These are phyloP conservation scores for Coleophoma eucalyptorum DNA, from an alignment of 2,329 filamentous ascomycete species.

Conservation along the genomic window DNA sequence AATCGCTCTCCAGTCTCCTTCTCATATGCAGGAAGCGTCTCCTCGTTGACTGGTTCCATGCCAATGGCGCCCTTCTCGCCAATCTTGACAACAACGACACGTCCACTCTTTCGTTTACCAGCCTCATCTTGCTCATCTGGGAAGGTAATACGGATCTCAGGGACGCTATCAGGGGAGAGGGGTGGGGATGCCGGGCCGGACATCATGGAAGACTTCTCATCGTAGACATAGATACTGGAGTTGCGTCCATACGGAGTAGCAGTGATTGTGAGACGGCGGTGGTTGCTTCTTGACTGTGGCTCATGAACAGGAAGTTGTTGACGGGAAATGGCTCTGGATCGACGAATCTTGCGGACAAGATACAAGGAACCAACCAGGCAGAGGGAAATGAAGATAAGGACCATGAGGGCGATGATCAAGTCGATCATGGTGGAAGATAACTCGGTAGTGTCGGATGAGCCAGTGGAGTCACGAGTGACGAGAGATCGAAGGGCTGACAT, in stretches of 20 bases:
- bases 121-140: conserved; percentile 88
- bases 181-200: conserved; percentile 73
- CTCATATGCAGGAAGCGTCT: conserved; percentile 83
- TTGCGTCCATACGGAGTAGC: conserved; percentile 44
- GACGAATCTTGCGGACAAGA: conserved; percentile 66
- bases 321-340: conserved; percentile 37
- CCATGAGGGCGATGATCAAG: conserved; percentile 75
- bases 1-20: conserved; percentile 76
- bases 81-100: conserved; percentile 87
- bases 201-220: conserved; percentile 76
- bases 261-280: conserved; percentile 52
- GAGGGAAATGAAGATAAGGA: conserved; percentile 71
- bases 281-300: conserved; percentile 36
- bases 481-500: conserved; percentile 30
- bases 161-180: conserved; percentile 75
- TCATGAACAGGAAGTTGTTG: conserved; percentile 63
- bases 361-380: conserved; percentile 65
- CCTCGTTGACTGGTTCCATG: conserved; percentile 75
- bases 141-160: conserved; percentile 97
- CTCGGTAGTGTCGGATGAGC: conserved; percentile 18
- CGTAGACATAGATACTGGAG: conserved; percentile 72
- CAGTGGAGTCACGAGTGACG: conserved; percentile 44
- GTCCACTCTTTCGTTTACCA: conserved; percentile 77
- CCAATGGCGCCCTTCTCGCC: conserved; percentile 83
- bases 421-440: conserved; percentile 64